Evolutionary conservation across 1,139 yeast genomes (phyloP), one percentile per base, ranked within the genome.

Genomic region (Neolecta irregularis): DNA sequence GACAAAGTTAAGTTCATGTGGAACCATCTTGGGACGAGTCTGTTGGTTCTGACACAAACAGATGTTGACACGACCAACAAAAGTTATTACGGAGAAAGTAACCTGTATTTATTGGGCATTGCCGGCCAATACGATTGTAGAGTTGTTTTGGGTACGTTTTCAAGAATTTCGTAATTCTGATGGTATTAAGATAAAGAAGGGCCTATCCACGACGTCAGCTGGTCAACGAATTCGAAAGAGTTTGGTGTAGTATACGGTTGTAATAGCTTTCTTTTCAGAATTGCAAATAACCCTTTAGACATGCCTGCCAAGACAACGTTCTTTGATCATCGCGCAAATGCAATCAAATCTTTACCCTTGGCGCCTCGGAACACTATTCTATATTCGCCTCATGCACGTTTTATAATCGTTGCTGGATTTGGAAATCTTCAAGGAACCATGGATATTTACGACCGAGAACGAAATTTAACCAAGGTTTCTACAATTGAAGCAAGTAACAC

Each of bases 291-390:
- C 20, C 21, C 22, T 28, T 20, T 12, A 28, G 31, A 47, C 41
- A 91, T 91, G 98, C 99, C 99, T 2, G 81, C 95, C 19, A 79
- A 79, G 51, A 83, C 95, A 19, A 75, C 94, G 8, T 81, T 91
- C 52, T 88, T 88, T 53, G 96, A 91, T 58, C 74, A 93, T 20
- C 72, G 95, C 51, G 99, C 98, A 45, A 80, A 83, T 54, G 66
- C 74, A 25, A 75, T 83, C 44, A 80, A 77, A 55, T 69, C 83
- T 2, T 66, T 91, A 52, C 88, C 94, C 24, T 74, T 79, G 24
- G 80, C 81, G 26, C 79, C 95, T 37, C 73, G 93, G 55, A 91
- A 91, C 58, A 80, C 94, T 22, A 72, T 91, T 47, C 61, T 76
- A 47, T 91, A 80, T 55, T 83, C 96, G 15, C 98, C 98, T 11